Conservation (phyloP, 257 asterid species). For the Cordia subcordata region DNA sequence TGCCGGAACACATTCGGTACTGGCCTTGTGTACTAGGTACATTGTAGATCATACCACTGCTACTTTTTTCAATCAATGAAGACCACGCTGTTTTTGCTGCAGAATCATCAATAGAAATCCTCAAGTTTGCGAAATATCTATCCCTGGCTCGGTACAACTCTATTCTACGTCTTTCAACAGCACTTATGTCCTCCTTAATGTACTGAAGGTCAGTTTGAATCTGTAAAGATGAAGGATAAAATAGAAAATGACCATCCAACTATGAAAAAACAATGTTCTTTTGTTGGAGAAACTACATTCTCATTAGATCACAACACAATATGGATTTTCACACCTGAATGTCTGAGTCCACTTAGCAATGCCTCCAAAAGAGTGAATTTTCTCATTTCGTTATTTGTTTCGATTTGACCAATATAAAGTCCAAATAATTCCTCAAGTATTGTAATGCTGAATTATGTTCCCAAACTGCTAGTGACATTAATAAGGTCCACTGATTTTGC, state of each 20-base stretch:
- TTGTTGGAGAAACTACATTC: not conserved
- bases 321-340: too few species aligned
- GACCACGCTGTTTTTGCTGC: constrained; percentile 43
- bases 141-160: constrained; percentile 67
- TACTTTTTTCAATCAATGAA: constrained; percentile 39
- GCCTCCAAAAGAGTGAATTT: too few species aligned
- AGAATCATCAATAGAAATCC: constrained; percentile 46
- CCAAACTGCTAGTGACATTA: too few species aligned
- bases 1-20: constrained; percentile 30
- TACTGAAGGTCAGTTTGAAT: constrained; percentile 69
- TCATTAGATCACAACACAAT: not conserved
- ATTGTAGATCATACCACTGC: constrained; percentile 29
- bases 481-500: too few species aligned
- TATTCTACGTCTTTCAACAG: constrained; percentile 71
- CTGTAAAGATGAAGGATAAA: constrained; percentile 34
- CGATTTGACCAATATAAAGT: too few species aligned
- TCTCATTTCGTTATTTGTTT: too few species aligned
- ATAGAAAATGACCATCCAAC: constrained; percentile 8
- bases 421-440: too few species aligned
- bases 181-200: constrained; percentile 76
- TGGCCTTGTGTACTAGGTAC: constrained; percentile 39
- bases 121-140: constrained; percentile 51
- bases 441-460: too few species aligned
- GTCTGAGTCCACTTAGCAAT: too few species aligned
- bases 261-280: not conserved